Conservation (phyloP, 2,329 filamentous ascomycete species). For the Cladosporium halotolerans region DNA sequence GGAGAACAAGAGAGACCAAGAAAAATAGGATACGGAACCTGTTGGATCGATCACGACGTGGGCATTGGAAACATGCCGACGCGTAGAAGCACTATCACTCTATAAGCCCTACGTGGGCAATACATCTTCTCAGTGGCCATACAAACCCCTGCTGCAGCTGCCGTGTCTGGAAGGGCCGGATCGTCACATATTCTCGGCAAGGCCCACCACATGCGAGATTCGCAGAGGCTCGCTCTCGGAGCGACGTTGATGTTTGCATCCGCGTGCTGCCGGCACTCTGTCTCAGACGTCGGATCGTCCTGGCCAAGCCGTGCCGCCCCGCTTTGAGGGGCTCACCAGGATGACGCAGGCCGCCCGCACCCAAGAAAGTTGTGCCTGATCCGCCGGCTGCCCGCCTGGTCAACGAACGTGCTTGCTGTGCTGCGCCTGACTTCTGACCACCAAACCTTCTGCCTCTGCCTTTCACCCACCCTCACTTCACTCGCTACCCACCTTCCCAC, state of each 20-base stretch:
- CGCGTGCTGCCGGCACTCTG: background rate
- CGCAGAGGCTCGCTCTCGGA: constrained; percentile 1
- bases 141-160: no score
- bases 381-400: background rate
- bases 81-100: no score
- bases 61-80: no score
- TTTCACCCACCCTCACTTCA: background rate
- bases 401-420: constrained; percentile 1
- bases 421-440: constrained; percentile 1
- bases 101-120: no score
- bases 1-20: background rate
- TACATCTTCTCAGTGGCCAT: no score
- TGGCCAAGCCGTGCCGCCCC: constrained; percentile 6
- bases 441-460: background rate
- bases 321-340: background rate
- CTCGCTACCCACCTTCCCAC: background rate
- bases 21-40: background rate
- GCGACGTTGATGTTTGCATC: background rate
- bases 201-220: no score
- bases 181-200: no score
- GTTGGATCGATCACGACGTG: background rate
- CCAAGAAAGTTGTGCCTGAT: background rate
- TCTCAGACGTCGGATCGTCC: background rate
- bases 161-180: no score
- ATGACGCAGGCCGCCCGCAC: constrained; percentile 1